Base-by-base conservation (phyloP, 2,329 filamentous ascomycete genomes). In the Fusarium sp. region DNA sequence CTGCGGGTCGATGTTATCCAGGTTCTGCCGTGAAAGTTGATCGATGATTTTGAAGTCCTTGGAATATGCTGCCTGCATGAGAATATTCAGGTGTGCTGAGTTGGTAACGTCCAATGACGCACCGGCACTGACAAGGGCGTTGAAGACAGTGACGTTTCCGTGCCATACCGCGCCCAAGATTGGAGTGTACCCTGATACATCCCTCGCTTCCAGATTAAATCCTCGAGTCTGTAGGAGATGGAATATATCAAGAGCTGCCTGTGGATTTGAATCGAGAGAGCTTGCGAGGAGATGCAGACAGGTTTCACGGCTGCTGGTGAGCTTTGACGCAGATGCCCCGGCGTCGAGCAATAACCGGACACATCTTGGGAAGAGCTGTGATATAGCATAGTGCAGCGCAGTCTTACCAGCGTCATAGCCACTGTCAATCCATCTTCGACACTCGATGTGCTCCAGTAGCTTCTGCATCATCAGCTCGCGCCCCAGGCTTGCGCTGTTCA, bases 401-500 rank as follows among this genome's bases (percentile, higher is more conserved):
- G 30, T 51, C 0, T 0, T 0, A 1, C 51, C 48, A 2, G 2
- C 0, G 0, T 0, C 0, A 7, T 0, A 0, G 1, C 1, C 2
- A 4, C 12, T 7, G 1, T 43, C 3, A 0, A 68, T 1, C 1
- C 9, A 9, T 10, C 12, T 10, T 3, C 19, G 4, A 8, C 60
- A 66, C 1, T 52, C 30, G 7, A 21, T 11, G 3, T 43, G 1
- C 1, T 23, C 19, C 4, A 68, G 17, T 4, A 70, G 51, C 2
- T 20, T 38, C 6, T 15, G 3, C 2, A 26, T 0, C 4, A 21
- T n/a, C 14, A 20, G 7, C 9, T 50, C 21, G 1, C 2, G 0
- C 0, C 4, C n/a, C n/a, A n/a, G n/a, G n/a, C n/a, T n/a, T 6
- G 4, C 0, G 0, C 0, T 0, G 0, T 20, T 0, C 17, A 61